phyloP scores from a whole-genome alignment of 345 rosid species.

The Alliaria petiolata region DNA sequence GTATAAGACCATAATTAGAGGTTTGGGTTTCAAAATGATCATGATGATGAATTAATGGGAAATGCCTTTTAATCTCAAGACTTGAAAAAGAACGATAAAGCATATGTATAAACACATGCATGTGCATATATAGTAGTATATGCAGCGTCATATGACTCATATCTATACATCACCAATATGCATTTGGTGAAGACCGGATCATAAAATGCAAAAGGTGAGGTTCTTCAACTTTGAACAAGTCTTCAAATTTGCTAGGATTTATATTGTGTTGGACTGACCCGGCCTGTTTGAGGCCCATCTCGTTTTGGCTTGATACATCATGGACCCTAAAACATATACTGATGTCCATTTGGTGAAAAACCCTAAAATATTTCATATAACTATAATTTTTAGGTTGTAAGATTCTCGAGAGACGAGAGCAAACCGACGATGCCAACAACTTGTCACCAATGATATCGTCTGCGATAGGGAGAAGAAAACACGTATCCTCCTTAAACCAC shows the following conservation, averaged over 20 bases:
- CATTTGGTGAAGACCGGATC: slow-evolving; percentile 25
- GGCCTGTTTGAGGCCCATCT: slow-evolving; percentile 5
- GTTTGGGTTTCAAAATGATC: slow-evolving; percentile 4
- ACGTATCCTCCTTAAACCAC: slow-evolving; percentile 11
- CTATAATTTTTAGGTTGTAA: too few species aligned
- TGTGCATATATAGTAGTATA: neutral
- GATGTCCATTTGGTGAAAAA: too few species aligned
- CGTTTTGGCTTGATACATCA: too few species aligned
- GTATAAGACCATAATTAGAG: neutral
- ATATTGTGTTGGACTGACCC: neutral
- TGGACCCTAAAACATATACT: too few species aligned
- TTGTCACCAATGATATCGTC: neutral
- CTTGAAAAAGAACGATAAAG: neutral
- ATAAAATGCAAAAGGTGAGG: slow-evolving; percentile 12
- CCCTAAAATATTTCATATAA: too few species aligned
- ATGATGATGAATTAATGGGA: neutral
- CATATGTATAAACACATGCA: slow-evolving; percentile 1
- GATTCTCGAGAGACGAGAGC: too few species aligned
- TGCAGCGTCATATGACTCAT: slow-evolving; percentile 3
- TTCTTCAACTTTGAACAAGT: slow-evolving; percentile 19
- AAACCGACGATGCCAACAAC: neutral
- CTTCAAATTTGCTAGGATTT: neutral
- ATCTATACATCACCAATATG: slow-evolving; percentile 13
- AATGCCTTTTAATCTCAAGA: neutral
- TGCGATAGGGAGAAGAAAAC: neutral